Evolutionary conservation across 2,329 filamentous ascomycete genomes (phyloP), one percentile per base, ranked within the genome.

Genomic region (Zymoseptoria tritici): DNA sequence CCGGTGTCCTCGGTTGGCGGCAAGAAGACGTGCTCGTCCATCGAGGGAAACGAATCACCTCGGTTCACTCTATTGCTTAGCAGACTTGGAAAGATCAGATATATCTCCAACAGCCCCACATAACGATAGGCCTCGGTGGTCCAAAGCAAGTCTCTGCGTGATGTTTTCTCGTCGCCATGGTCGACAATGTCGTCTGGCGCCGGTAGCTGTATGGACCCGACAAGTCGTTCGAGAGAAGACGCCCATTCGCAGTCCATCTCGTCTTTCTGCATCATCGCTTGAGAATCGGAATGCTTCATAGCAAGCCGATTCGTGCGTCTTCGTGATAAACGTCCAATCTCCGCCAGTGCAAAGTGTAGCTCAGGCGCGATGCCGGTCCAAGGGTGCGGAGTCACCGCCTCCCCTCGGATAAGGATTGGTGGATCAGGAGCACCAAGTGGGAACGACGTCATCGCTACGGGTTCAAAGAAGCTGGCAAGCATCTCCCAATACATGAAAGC

Each of bases 401-500:
- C 22, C 65, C 69, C 42, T 67, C 62, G 51, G 61, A 66, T 51
- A 6, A 63, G 59, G 64, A 71, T 54, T 6, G 63, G 57, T 8
- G 66, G 58, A 11, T 60, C 54, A 29, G 67, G 65, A 9, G 61
- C 60, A 13, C 65, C 22, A 69, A 73, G 55, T 77, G 76, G 60
- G 76, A 79, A 22, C 0, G 66, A 61, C 49, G 62, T 60, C 58
- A 68, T 64, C 19, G 66, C 62, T 9, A 70, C 66, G 1, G 67
- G 67, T 55, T 70, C 67, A 31, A 83, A 79, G 63, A 82, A 83
- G 0, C 80, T 80, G 55, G 83, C 77, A 3, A 83, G 73, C 81
- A 83, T 83, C 64, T 83, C 81, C 81, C 81, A 84, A 62, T 83
- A 82, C 55, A 83, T 78, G 49, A 83, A 71, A 21, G 80, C 79